Evolutionary conservation across 331 rosid species (phyloP).

Genomic region (Malus hybrid): DNA sequence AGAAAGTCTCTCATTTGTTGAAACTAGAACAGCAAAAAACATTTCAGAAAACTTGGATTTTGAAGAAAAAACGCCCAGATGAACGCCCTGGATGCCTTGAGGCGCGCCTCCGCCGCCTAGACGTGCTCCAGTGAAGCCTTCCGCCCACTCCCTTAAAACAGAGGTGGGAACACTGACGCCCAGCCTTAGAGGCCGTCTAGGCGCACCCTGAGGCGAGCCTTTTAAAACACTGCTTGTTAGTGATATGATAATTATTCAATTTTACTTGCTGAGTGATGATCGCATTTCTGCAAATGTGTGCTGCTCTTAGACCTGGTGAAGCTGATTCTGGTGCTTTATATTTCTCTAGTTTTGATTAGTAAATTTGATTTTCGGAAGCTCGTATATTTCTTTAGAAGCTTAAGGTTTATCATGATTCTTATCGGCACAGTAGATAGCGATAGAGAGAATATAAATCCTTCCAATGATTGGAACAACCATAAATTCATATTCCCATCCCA

Average conservation of each 20-base stretch:
- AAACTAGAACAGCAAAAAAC: too few species aligned
- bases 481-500: conserved; percentile 19
- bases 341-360: not conserved
- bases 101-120: too few species aligned
- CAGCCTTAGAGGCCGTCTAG: too few species aligned
- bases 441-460: conserved; percentile 20
- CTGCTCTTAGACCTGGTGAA: not conserved
- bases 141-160: too few species aligned
- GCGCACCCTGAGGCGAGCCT: too few species aligned
- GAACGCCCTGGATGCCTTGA: accelerated
- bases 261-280: not conserved
- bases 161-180: too few species aligned
- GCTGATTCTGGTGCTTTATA: not conserved
- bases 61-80: too few species aligned
- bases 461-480: conserved; percentile 14
- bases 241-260: not conserved
- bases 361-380: not conserved
- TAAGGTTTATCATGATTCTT: conserved; percentile 32
- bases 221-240: too few species aligned
- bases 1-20: too few species aligned
- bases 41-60: too few species aligned
- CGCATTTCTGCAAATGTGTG: not conserved
- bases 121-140: too few species aligned
- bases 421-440: conserved; percentile 21
- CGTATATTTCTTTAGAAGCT: not conserved